Conservation (phyloP, 257 asterid genomes). For the Solanum tacnaense region DNA sequence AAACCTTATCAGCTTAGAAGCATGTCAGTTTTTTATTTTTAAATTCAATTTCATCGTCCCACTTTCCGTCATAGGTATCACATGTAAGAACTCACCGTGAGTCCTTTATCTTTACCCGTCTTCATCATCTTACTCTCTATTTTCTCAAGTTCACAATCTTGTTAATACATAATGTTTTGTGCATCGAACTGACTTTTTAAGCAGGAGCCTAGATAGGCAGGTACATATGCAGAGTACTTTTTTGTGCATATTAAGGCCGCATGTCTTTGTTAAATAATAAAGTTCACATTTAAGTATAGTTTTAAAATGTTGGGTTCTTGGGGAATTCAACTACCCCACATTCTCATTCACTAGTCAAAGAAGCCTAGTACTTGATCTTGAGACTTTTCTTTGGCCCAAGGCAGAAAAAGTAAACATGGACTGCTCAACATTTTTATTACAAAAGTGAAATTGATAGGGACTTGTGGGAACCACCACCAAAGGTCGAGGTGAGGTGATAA, state of each 20-base stretch:
- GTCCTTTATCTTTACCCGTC: not conserved
- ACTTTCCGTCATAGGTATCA: not conserved
- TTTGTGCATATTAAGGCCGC: constrained; percentile 1
- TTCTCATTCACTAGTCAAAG: constrained; percentile 7
- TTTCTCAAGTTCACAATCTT: not conserved
- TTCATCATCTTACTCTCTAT: not conserved
- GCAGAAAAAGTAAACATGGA: not conserved
- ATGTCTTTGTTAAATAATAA: not conserved
- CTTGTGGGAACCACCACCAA: not conserved
- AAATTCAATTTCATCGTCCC: not conserved
- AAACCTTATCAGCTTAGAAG: not conserved
- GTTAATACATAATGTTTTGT: accelerated
- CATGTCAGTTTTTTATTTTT: not conserved
- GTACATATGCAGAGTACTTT: not conserved
- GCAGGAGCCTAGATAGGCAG: not conserved
- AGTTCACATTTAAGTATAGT: not conserved
- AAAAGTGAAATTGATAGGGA: not conserved
- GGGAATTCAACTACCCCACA: constrained; percentile 11
- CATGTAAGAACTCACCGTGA: not conserved
- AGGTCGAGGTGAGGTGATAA: not conserved
- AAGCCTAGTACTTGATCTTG: not conserved
- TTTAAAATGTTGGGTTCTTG: constrained; percentile 8
- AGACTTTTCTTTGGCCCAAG: not conserved
- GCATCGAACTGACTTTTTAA: not conserved
- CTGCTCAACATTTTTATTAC: not conserved